Percentiles rank a stretch among this genome's conserved stretches.
phyloP scores from a whole-genome alignment of 148 eudicot genomes.

The Fagopyrum homotropicum region DNA sequence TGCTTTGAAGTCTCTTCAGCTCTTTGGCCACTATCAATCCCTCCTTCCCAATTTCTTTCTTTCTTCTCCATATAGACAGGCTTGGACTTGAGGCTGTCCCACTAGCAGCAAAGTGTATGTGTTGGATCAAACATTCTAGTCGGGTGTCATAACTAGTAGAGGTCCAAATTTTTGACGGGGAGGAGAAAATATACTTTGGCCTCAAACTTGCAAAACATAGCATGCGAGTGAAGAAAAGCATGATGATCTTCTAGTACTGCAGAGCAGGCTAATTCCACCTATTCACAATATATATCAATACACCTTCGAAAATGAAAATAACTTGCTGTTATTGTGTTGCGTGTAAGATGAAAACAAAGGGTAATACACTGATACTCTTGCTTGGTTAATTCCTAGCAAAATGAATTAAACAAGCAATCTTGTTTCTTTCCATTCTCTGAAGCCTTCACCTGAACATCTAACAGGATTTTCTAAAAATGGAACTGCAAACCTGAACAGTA shows the following conservation, averaged over 20 bases:
- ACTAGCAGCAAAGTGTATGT: conserved; percentile 7
- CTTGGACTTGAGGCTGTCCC: conserved; percentile 46
- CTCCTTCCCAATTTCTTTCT: conserved; percentile 90
- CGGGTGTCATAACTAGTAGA: not conserved
- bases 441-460: too few relatives aligned
- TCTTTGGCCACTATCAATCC: conserved; percentile 83
- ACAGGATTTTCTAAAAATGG: too few relatives aligned
- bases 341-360: too few relatives aligned
- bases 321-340: too few relatives aligned
- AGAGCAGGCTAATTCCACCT: too few relatives aligned
- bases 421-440: too few relatives aligned
- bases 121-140: conserved; percentile 12
- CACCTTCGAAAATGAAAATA: too few relatives aligned
- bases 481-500: too few relatives aligned
- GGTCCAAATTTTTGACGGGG: not conserved
- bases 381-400: too few relatives aligned
- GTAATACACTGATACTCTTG: too few relatives aligned
- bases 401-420: too few relatives aligned
- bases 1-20: conserved; percentile 62
- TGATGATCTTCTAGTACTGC: not conserved
- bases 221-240: not conserved
- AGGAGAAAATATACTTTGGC: not conserved
- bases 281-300: too few relatives aligned
- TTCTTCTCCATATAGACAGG: conserved; percentile 92
- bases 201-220: conserved; percentile 1